Evolutionary conservation across 2,329 filamentous ascomycete genomes (phyloP).

Genomic region (Diaporthe velutina): DNA sequence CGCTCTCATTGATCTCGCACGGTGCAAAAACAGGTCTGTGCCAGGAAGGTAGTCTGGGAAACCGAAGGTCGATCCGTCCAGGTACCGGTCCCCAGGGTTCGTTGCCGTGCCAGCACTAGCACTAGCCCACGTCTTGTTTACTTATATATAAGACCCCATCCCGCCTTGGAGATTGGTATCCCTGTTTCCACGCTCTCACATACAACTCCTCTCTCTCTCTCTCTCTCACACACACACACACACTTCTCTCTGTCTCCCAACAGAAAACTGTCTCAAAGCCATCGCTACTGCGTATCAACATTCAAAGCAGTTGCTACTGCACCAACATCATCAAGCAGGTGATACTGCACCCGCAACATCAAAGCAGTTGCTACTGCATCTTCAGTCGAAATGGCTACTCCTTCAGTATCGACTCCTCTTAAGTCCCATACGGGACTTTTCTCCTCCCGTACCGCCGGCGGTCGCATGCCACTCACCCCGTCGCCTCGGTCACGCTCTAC

Average conservation of each 20-base stretch:
- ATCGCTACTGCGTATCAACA: conserved; percentile 48
- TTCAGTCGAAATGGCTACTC: conserved; percentile 78
- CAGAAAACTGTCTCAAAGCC: conserved; percentile 46
- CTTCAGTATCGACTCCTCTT: conserved; percentile 87
- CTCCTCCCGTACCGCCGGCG: conserved; percentile 91
- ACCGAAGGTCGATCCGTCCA: background rate
- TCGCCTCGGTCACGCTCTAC: conserved; percentile 78
- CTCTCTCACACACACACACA: background rate
- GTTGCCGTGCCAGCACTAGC: conserved; percentile 54
- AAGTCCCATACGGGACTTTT: conserved; percentile 97
- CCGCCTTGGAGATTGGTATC: background rate
- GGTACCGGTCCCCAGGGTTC: background rate
- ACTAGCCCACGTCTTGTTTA: conserved; percentile 15
- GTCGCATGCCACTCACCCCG: conserved; percentile 93
- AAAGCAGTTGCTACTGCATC: conserved; percentile 48
- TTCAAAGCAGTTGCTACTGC: conserved; percentile 51
- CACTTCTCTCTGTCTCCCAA: conserved; percentile 11
- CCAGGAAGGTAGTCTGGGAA: background rate
- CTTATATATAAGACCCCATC: conserved; percentile 27
- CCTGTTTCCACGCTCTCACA: conserved; percentile 9
- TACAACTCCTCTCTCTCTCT: conserved; percentile 21
- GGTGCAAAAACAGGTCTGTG: background rate
- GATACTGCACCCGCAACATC: conserved; percentile 49
- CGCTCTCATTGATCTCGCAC: background rate
- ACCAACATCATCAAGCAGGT: too few species aligned